These are phyloP conservation scores for Pezicula carpinea DNA, from an alignment of 2,329 filamentous ascomycete genomes.

Conservation along the genomic window DNA sequence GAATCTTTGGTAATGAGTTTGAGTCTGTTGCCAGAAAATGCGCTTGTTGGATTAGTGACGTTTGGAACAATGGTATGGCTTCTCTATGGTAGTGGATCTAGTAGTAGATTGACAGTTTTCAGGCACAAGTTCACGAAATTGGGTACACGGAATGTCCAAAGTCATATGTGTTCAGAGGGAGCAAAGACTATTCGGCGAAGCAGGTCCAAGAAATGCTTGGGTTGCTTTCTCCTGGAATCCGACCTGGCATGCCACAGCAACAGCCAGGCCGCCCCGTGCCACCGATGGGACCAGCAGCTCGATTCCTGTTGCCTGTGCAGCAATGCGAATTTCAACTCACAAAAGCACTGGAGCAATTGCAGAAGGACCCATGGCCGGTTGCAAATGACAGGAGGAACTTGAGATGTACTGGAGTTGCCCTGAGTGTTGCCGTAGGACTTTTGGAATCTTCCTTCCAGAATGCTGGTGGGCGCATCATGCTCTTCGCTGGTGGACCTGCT, in stretches of 20 bases:
- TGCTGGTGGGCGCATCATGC: conserved; percentile 90
- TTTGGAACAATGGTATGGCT: conserved; percentile 81
- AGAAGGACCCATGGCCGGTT: conserved; percentile 97
- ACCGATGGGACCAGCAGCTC: conserved; percentile 74
- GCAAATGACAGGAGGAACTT: conserved; percentile 87
- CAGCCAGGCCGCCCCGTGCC: conserved; percentile 70
- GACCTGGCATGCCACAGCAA: conserved; percentile 65
- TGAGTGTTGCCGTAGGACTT: conserved; percentile 88
- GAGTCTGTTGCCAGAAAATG: conserved; percentile 74
- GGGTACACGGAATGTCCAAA: conserved; percentile 98
- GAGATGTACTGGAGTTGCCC: conserved; percentile 91
- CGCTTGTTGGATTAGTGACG: conserved; percentile 77
- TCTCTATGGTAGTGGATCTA: conserved; percentile 1
- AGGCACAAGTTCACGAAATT: conserved; percentile 95
- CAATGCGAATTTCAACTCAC: conserved; percentile 97
- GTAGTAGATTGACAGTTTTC: conserved; percentile 3
- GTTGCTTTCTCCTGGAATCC: conserved; percentile 64
- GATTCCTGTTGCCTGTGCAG: conserved; percentile 90
- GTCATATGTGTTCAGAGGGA: conserved; percentile 96
- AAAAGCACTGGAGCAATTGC: conserved; percentile 89
- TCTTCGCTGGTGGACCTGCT: conserved; percentile 90
- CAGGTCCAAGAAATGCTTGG: conserved; percentile 99
- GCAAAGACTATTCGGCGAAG: conserved; percentile 96
- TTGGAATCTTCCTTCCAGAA: conserved; percentile 96
- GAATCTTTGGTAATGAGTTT: conserved; percentile 84